phyloP scores from a whole-genome alignment of 495 filamentous ascomycete species.

The Aspergillus baeticus region DNA sequence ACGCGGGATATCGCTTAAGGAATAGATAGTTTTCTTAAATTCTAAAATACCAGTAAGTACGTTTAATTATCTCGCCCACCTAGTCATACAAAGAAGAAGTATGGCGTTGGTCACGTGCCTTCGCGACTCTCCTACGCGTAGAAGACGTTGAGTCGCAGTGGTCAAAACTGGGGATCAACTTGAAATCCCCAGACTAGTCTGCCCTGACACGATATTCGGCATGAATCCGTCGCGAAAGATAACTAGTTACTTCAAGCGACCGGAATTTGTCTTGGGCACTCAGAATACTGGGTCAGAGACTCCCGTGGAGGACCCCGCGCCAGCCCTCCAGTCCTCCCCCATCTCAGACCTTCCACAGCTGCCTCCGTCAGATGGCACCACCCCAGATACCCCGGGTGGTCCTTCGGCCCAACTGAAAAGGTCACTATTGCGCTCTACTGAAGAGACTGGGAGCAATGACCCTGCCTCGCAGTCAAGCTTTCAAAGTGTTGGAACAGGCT shows the following conservation, averaged over 20 bases:
- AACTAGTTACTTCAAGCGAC: constrained; percentile 41
- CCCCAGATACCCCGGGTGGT: constrained; percentile 18
- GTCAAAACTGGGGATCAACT: constrained; percentile 1
- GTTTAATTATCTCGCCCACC: too few species aligned
- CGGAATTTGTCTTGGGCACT: constrained; percentile 19
- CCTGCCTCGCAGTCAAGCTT: constrained; percentile 16
- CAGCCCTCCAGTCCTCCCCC: constrained; percentile 27
- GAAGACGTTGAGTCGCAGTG: constrained; percentile 2
- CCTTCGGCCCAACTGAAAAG: constrained; percentile 20
- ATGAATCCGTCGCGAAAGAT: constrained; percentile 28
- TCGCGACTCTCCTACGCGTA: constrained; percentile 15
- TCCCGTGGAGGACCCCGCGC: constrained; percentile 12
- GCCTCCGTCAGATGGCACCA: constrained; percentile 20
- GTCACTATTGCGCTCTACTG: constrained; percentile 13
- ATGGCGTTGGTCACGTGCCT: constrained; percentile 14
- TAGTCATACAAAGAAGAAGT: background rate
- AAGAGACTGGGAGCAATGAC: constrained; percentile 5
- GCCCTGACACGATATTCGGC: constrained; percentile 2
- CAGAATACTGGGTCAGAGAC: background rate
- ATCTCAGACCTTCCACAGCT: constrained; percentile 34
- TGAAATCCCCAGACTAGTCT: constrained; percentile 2
- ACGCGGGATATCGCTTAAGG: too few species aligned
- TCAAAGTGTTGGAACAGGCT: constrained; percentile 17
- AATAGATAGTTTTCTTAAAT: too few species aligned
- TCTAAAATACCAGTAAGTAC: too few species aligned